Evolutionary conservation across 495 filamentous ascomycete species (phyloP).

Genomic region (Penicillium simplicissimum): DNA sequence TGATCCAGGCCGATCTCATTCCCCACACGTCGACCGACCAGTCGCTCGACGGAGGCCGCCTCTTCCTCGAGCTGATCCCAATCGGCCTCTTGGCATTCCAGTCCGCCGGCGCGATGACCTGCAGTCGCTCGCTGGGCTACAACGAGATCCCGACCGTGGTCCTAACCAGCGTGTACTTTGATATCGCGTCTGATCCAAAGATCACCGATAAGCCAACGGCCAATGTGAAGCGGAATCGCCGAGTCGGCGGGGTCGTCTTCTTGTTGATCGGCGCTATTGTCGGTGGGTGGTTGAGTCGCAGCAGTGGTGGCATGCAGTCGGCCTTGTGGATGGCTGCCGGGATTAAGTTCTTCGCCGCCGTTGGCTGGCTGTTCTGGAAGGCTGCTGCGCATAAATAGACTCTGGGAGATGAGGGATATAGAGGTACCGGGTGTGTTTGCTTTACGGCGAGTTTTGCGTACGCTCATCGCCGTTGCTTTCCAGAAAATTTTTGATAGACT

Average conservation of each 20-base stretch:
- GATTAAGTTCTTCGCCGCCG: slow-evolving; percentile 52
- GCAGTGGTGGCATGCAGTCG: slow-evolving; percentile 52
- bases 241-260: slow-evolving; percentile 56
- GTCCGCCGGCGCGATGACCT: slow-evolving; percentile 68
- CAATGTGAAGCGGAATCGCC: slow-evolving; percentile 66
- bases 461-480: not conserved
- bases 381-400: slow-evolving; percentile 25
- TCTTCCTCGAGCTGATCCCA: slow-evolving; percentile 53
- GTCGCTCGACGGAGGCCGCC: slow-evolving; percentile 29
- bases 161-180: slow-evolving; percentile 69
- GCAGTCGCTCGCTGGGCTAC: slow-evolving; percentile 61
- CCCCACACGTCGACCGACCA: slow-evolving; percentile 37
- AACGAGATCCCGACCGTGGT: slow-evolving; percentile 74
- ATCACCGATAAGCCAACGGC: slow-evolving; percentile 44
- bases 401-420: not conserved
- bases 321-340: slow-evolving; percentile 61
- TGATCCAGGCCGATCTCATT: slow-evolving; percentile 54
- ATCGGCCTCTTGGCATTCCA: slow-evolving; percentile 71
- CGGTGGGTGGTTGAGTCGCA: slow-evolving; percentile 64
- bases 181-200: slow-evolving; percentile 62
- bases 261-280: slow-evolving; percentile 62
- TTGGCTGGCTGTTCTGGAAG: slow-evolving; percentile 49
- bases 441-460: not conserved
- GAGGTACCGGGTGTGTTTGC: not conserved
- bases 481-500: not conserved